Percentiles rank a stretch among this genome's conserved stretches.
Conservation (phyloP, 1,139 yeast genomes). For the Pichia terricola region DNA sequence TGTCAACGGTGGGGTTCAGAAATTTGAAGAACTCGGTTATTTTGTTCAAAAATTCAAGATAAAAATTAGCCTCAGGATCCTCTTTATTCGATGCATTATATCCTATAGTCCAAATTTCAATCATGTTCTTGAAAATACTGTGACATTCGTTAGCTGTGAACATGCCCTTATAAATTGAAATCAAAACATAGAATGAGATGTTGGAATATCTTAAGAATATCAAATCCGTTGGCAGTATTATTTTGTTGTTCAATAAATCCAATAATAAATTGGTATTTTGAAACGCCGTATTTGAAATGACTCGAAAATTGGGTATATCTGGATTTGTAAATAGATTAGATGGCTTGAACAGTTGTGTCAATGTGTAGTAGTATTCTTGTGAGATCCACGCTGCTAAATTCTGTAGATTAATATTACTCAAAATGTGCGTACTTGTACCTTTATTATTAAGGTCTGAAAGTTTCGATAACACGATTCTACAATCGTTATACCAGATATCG, state of each 20-base stretch:
- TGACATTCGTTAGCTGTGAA: slow-evolving; percentile 4
- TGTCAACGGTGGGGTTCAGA: neutral
- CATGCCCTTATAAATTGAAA: slow-evolving; percentile 6
- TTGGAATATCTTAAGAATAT: slow-evolving; percentile 4
- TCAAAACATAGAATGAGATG: slow-evolving; percentile 1
- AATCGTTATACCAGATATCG: slow-evolving; percentile 31
- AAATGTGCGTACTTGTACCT: neutral
- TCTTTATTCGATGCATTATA: neutral
- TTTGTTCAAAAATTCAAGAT: neutral
- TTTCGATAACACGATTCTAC: slow-evolving; percentile 6
- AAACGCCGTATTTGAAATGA: slow-evolving; percentile 9
- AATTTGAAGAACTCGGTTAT: neutral
- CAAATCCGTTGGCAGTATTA: neutral
- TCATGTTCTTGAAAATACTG: slow-evolving; percentile 1
- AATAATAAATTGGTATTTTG: slow-evolving; percentile 6
- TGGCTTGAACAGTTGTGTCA: slow-evolving; percentile 37
- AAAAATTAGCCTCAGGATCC: neutral
- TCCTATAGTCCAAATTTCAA: slow-evolving; percentile 5
- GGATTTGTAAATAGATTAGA: slow-evolving; percentile 34
- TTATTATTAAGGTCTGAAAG: slow-evolving; percentile 1
- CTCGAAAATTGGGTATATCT: slow-evolving; percentile 8
- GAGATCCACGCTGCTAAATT: slow-evolving; percentile 31
- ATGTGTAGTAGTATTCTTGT: slow-evolving; percentile 36
- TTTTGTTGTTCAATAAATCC: slow-evolving; percentile 2
- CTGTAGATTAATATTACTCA: slow-evolving; percentile 14